Evolutionary conservation across 805 yeast species (phyloP).

Genomic region (Metschnikowia santaceciliae): DNA sequence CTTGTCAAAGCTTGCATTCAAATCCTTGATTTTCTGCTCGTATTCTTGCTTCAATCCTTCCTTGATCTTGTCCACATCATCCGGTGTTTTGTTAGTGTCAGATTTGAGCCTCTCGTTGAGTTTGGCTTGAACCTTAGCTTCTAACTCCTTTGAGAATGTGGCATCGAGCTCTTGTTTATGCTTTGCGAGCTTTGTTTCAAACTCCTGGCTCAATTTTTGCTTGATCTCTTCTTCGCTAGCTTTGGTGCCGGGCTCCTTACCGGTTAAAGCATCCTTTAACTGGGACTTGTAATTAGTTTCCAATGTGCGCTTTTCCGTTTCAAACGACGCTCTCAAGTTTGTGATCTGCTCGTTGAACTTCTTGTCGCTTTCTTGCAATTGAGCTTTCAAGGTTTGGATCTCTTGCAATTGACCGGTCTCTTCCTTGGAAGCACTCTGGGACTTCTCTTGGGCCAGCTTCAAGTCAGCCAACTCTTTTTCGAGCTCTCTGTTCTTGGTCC

Average conservation of each 20-base stretch:
- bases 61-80: conserved; percentile 3
- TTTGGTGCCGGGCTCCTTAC: neutral
- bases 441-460: conserved; percentile 7
- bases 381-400: conserved; percentile 5
- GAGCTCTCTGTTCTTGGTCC: conserved; percentile 26
- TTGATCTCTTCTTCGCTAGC: conserved; percentile 14
- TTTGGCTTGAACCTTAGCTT: conserved; percentile 7
- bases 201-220: conserved; percentile 25
- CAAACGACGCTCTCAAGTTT: conserved; percentile 28
- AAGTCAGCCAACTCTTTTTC: conserved; percentile 17
- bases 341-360: conserved; percentile 11
- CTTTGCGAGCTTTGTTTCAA: conserved; percentile 18
- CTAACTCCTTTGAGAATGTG: conserved; percentile 35
- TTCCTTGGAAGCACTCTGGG: conserved; percentile 11
- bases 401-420: conserved; percentile 8
- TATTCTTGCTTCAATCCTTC: conserved; percentile 17
- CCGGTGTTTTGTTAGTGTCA: neutral
- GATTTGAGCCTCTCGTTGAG: conserved; percentile 19
- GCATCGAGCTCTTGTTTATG: conserved; percentile 20
- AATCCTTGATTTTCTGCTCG: conserved; percentile 20
- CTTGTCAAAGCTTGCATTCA: conserved; percentile 21
- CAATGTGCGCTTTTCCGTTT: conserved; percentile 23
- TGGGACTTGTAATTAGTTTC: conserved; percentile 17
- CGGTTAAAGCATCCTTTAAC: conserved; percentile 17
- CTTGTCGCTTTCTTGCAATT: conserved; percentile 8